Evolutionary conservation across 148 eudicot genomes (phyloP), one percentile per base, ranked within the genome.

Genomic region (Tetragonia tetragonoides): DNA sequence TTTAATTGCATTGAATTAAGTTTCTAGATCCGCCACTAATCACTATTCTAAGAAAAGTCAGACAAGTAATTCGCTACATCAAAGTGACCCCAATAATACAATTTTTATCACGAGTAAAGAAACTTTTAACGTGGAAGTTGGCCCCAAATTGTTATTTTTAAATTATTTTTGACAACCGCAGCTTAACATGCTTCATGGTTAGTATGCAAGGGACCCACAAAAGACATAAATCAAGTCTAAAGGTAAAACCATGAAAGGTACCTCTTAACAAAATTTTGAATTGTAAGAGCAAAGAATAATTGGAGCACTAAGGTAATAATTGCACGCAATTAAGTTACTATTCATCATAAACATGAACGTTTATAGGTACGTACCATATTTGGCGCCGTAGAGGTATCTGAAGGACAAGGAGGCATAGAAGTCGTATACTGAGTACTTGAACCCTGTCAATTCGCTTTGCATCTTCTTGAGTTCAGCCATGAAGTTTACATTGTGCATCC

Each of bases 351-450:
- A 20, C 16, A 3, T 7, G 7, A 17, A 56, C 0, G 2, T 16
- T 3, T 0, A 3, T 3, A 11, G 10, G n/a, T 20, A 70, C 80
- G 24, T 81, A 87, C 89, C 87, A 15, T 82, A 87, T 78, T 63
- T 78, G 20, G 49, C 66, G 17, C 81, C 81, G 49, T 78, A 57
- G 10, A 72, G 14, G 65, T 84, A 70, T 10, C 87, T 78, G 20
- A 63, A 73, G 18, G 60, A 62, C 11, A 80, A 68, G 0, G 84
- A 69, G 18, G 76, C 59, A 61, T 80, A 85, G 81, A 81, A 87
- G 65, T 87, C 87, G 18, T 81, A 87, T 2, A 87, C 44, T 0
- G 86, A 76, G 60, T 80, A 87, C 63, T 85, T 74, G 81, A 87
- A 87, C 5, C 84, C 87, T 3, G 82, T 79, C 23, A 87, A 44